A percentile compares a stretch with the other conserved stretches of the same genome.
phyloP scores from a whole-genome alignment of 2,329 filamentous ascomycete species.

The Paecilomyces sp. region DNA sequence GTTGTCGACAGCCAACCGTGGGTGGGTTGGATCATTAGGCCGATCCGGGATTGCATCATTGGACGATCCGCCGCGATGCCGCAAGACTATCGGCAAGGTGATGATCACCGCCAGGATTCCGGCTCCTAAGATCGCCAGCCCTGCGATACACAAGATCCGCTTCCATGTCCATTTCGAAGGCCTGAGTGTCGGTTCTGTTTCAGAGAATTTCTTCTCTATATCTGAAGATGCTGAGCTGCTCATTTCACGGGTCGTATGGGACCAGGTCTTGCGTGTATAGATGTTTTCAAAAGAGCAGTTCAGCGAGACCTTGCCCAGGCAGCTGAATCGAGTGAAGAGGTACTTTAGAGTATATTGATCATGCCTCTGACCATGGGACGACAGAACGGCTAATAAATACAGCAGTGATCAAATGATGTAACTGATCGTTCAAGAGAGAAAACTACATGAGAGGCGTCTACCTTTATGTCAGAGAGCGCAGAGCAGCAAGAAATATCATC shows the following conservation, averaged over 20 bases:
- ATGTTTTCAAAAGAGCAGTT: not conserved
- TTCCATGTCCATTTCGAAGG: constrained; percentile 7
- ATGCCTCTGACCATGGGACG: not conserved
- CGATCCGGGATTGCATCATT: not conserved
- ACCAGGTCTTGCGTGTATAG: not conserved
- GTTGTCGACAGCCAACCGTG: constrained; percentile 15
- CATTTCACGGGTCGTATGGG: not conserved
- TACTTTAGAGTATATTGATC: not conserved
- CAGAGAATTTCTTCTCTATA: not conserved
- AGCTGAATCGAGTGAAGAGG: not conserved
- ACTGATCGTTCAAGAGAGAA: not conserved
- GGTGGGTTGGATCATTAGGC: constrained; percentile 2
- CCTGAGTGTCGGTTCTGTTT: constrained; percentile 1
- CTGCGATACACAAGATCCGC: constrained; percentile 5
- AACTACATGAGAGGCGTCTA: not conserved
- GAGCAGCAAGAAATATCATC: not conserved
- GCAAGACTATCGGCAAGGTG: constrained; percentile 14
- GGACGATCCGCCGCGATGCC: not conserved
- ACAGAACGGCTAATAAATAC: not conserved
- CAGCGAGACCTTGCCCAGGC: not conserved
- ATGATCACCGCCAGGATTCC: constrained; percentile 12
- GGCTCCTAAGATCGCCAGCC: constrained; percentile 5
- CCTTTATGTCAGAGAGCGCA: not conserved
- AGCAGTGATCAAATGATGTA: not conserved
- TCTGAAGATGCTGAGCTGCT: not conserved